Percentiles rank a stretch among this genome's conserved stretches.
Conservation (phyloP, 83 land plant genomes). For the Diphasiastrum complanatum region DNA sequence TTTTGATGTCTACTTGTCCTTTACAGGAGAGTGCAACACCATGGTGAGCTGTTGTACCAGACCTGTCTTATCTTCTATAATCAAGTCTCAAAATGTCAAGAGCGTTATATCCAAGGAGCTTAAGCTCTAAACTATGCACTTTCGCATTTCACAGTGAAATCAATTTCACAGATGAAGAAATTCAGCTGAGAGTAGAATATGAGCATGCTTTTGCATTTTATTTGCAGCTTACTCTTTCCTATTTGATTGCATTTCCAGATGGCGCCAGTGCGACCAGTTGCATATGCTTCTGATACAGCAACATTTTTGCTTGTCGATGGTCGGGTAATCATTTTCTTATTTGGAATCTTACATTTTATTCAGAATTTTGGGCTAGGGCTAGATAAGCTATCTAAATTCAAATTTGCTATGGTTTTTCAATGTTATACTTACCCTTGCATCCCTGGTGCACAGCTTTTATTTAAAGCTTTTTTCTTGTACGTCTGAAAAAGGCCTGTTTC, state of each 20-base stretch:
- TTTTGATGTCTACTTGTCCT: neutral
- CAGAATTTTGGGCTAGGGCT: neutral
- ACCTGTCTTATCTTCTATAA: too few species aligned
- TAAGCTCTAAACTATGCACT: neutral
- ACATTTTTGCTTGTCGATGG: constrained; percentile 65
- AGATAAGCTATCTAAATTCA: too few species aligned
- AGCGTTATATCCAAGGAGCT: too few species aligned
- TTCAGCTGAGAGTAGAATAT: neutral
- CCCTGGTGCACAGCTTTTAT: neutral
- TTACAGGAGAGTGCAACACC: constrained; percentile 7
- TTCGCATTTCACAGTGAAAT: neutral
- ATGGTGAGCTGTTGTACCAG: too few species aligned
- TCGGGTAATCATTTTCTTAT: constrained; percentile 40
- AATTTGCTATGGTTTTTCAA: too few species aligned
- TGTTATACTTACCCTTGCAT: neutral
- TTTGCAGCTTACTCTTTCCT: neutral
- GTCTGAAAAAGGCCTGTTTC: neutral
- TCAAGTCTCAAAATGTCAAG: too few species aligned
- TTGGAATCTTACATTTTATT: neutral
- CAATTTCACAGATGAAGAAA: neutral
- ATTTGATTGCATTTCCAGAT: constrained; percentile 41
- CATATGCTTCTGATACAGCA: constrained; percentile 47
- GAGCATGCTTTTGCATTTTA: neutral
- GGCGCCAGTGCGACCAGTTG: constrained; percentile 52
- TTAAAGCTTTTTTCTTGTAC: neutral